These are phyloP conservation scores for Candida loeiensis DNA, from an alignment of 805 yeast species.

Conservation along the genomic window DNA sequence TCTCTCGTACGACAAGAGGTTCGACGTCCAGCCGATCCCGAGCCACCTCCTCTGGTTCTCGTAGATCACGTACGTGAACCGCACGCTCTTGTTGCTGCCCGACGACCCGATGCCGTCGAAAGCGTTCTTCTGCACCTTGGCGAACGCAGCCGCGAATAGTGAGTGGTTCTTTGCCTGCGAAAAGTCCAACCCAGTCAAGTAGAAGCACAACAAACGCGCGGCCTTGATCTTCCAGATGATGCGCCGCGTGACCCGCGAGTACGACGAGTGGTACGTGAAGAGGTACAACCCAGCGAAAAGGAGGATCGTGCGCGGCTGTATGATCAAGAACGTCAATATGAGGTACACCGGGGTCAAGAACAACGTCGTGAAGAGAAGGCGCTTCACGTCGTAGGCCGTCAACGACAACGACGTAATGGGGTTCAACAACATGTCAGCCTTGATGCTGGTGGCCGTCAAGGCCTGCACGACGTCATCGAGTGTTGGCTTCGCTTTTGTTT, in stretches of 20 bases:
- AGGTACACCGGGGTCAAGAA: slow-evolving; percentile 84
- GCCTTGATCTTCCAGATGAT: slow-evolving; percentile 79
- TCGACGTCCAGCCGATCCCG: slow-evolving; percentile 97
- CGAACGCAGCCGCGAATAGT: slow-evolving; percentile 53
- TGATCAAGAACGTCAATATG: slow-evolving; percentile 58
- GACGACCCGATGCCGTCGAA: slow-evolving; percentile 18
- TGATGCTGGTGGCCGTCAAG: slow-evolving; percentile 67
- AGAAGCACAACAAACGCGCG: slow-evolving; percentile 69
- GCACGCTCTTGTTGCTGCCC: slow-evolving; percentile 46
- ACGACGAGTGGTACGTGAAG: slow-evolving; percentile 82
- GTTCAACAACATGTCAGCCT: slow-evolving; percentile 70
- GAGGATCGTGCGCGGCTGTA: slow-evolving; percentile 68
- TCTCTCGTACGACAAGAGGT: slow-evolving; percentile 86
- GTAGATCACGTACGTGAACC: slow-evolving; percentile 87
- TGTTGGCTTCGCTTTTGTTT: slow-evolving; percentile 67
- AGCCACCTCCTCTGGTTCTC: slow-evolving; percentile 97
- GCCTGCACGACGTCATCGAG: slow-evolving; percentile 81
- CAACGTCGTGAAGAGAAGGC: slow-evolving; percentile 78
- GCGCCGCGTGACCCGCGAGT: slow-evolving; percentile 78
- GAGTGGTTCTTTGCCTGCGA: slow-evolving; percentile 42
- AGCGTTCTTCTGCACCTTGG: slow-evolving; percentile 44
- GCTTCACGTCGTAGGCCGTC: slow-evolving; percentile 71
- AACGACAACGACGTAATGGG: slow-evolving; percentile 78
- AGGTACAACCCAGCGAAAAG: slow-evolving; percentile 56
- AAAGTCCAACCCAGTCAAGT: slow-evolving; percentile 84